phyloP scores from a whole-genome alignment of 306 rosid species.

The Vachellia pachyceras region DNA sequence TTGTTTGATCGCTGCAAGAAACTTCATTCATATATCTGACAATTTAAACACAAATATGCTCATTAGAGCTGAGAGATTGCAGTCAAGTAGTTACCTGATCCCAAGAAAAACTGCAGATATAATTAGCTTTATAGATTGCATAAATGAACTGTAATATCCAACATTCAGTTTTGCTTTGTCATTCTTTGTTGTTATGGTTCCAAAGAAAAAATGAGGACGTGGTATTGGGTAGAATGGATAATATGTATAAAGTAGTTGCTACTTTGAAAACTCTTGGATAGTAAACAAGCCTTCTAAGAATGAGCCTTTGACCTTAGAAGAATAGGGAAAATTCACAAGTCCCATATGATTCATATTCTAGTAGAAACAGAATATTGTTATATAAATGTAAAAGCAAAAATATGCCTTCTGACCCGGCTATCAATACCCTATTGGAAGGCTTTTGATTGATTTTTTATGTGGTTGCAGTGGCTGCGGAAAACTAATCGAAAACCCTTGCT shows the following conservation, averaged over 20 bases:
- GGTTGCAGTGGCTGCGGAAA: conserved; percentile 83
- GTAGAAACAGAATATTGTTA: neutral
- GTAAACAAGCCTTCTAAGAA: neutral
- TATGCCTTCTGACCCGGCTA: neutral
- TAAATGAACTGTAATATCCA: neutral
- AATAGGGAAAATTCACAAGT: neutral
- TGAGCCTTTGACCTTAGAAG: neutral
- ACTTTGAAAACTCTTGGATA: neutral
- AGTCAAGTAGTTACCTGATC: neutral
- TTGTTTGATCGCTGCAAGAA: conserved; percentile 1
- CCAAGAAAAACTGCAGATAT: neutral
- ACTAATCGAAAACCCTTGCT: conserved; percentile 92
- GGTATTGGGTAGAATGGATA: neutral
- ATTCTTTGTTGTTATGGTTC: neutral
- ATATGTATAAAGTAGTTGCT: neutral
- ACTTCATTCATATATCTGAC: conserved; percentile 5
- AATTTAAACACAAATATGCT: too few species aligned
- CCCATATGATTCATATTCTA: neutral
- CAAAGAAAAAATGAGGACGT: neutral
- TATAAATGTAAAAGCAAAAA: neutral
- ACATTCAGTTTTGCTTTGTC: neutral
- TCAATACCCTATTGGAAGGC: neutral
- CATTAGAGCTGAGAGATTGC: neutral
- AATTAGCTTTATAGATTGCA: neutral
- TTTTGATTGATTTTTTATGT: conserved; percentile 32